These are phyloP conservation scores for Floccularia luteovirens DNA, from an alignment of 768 basidiomycete species.

Conservation along the genomic window DNA sequence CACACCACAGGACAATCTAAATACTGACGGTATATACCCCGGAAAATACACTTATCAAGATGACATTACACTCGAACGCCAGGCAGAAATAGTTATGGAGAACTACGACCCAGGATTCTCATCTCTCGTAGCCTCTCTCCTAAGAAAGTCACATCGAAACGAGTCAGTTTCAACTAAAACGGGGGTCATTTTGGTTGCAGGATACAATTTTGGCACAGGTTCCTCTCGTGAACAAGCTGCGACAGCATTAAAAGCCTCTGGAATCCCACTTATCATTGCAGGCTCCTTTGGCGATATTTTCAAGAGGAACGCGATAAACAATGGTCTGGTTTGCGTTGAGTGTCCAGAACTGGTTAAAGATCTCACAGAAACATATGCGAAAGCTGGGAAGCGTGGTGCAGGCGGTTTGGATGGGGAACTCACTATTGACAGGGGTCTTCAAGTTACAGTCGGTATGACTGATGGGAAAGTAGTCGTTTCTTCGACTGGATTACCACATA, in stretches of 20 bases:
- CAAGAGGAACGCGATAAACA: conserved; percentile 98
- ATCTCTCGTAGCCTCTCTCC: conserved; percentile 48
- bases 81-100: conserved; percentile 98
- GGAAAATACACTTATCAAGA: conserved; percentile 99
- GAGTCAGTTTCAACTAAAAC: conserved; percentile 24
- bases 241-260: conserved; percentile 91
- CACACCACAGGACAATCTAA: conserved; percentile 93
- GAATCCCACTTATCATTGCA: conserved; percentile 89
- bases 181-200: conserved; percentile 81
- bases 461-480: conserved; percentile 61
- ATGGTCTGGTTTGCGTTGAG: conserved; percentile 93
- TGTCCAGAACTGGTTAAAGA: conserved; percentile 84
- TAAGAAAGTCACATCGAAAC: conserved; percentile 16
- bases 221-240: conserved; percentile 98
- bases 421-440: conserved; percentile 71
- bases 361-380: conserved; percentile 68
- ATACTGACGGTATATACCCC: conserved; percentile 97
- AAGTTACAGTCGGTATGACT: conserved; percentile 58
- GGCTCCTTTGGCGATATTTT: conserved; percentile 99
- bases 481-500: conserved; percentile 30
- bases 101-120: conserved; percentile 95
- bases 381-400: conserved; percentile 64
- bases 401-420: conserved; percentile 80
- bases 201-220: conserved; percentile 98
- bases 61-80: conserved; percentile 91